Percentiles rank a stretch among this genome's conserved stretches.
phyloP scores from a whole-genome alignment of 2,329 filamentous ascomycete genomes.

The Fusarium tricinctum region DNA sequence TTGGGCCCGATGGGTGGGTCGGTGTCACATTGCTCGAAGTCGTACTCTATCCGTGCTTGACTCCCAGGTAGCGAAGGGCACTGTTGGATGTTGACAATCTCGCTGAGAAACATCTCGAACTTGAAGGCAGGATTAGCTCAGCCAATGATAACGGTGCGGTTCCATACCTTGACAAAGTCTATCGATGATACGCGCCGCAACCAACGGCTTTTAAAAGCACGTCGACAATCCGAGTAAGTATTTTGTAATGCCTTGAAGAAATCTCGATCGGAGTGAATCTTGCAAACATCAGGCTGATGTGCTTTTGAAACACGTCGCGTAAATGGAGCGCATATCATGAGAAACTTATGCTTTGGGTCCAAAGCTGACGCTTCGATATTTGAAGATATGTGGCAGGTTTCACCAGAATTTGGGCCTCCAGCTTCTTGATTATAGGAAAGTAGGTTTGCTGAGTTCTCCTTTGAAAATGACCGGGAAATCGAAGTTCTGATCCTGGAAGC shows the following conservation, averaged over 20 bases:
- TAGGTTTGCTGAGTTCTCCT: neutral
- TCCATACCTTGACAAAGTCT: constrained; percentile 16
- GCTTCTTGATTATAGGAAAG: neutral
- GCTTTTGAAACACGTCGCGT: constrained; percentile 3
- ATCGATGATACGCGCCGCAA: neutral
- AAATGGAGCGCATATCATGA: constrained; percentile 20
- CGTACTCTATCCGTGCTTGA: constrained; percentile 5
- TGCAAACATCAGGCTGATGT: constrained; percentile 28
- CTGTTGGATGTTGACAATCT: constrained; percentile 1
- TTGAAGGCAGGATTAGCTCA: accelerated
- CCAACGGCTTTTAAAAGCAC: neutral
- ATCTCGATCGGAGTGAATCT: constrained; percentile 18
- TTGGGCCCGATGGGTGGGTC: constrained; percentile 20
- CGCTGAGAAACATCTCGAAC: neutral
- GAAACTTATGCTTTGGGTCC: constrained; percentile 5
- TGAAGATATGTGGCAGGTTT: neutral
- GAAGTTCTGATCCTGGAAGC: accelerated
- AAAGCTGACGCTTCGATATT: accelerated
- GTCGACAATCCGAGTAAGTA: neutral
- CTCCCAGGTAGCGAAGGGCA: constrained; percentile 1
- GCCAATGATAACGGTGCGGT: accelerated
- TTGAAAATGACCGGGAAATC: neutral
- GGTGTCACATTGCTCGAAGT: constrained; percentile 18
- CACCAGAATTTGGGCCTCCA: neutral
- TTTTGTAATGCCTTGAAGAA: constrained; percentile 6